Base-by-base conservation (phyloP, 768 basidiomycete genomes). In the Psilocybe cubensis region DNA sequence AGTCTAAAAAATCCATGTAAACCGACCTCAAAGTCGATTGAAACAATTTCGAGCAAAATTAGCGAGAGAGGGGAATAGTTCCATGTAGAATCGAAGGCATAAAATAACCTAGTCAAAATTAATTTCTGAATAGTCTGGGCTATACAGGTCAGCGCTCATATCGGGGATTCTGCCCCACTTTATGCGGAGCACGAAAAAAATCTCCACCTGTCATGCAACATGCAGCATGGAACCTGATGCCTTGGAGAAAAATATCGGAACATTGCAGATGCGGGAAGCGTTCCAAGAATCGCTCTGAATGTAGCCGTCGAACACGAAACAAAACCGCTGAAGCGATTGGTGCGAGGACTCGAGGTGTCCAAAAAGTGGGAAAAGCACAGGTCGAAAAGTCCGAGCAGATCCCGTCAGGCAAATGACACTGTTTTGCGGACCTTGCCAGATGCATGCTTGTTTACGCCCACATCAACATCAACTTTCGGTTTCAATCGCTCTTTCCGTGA, bases 401-500 rank as follows among this genome's bases (percentile, higher is more conserved):
- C 4, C 0, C 35, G 31, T 53, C 42, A 53, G 5, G 52, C 52
- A 44, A 53, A 59, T 9, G 58, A 54, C 4, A 59, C 58, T 17
- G 14, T 48, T 31, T 59, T 59, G 2, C 58, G 58, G 2, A 17
- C 21, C 29, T 46, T 28, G 17, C 41, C 48, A 17, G 29, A n/a
- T 11, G 35, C 27, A 33, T 27, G 1, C 12, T 27, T 27, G 10
- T 18, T 29, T 31, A n/a, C n/a, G n/a, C 12, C 0, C 35, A n/a
- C n/a, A 8, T 25, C 24, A 38, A 14, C 41, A 14, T 18, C 27
- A 18, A 18, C 3, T 12, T 27, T 25, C 10, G 18, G 27, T 35
- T 59, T 59, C 14, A 59, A 49, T n/a, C 29, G 58, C 4, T 49
- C 41, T 46, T 50, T 61, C 29, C 54, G 54, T 21, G 50, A 48